These are phyloP conservation scores for Aspergillus transmontanensis DNA, from an alignment of 2,329 filamentous ascomycete genomes.

Conservation along the genomic window DNA sequence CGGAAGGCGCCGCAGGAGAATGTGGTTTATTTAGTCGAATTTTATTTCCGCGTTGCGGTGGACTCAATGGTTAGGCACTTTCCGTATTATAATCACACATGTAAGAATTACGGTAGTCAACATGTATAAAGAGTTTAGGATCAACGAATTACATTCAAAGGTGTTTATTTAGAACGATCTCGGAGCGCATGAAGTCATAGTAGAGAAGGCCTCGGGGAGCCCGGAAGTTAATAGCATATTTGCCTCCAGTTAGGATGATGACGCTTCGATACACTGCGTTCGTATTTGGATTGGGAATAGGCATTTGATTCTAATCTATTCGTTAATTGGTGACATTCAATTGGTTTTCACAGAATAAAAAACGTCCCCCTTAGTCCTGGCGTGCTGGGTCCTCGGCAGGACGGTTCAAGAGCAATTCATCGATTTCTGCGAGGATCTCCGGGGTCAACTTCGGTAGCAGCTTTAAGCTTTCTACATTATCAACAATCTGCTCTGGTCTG, in stretches of 20 bases:
- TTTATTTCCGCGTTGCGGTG: neutral
- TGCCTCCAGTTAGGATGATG: neutral
- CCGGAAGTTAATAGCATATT: neutral
- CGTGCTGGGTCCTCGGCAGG: slow-evolving; percentile 26
- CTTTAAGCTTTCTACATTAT: slow-evolving; percentile 50
- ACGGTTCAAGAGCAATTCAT: slow-evolving; percentile 37
- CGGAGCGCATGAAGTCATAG: neutral
- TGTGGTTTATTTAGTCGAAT: neutral
- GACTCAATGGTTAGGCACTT: neutral
- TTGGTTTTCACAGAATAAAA: too few species aligned
- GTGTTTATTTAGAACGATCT: neutral
- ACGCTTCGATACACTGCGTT: neutral
- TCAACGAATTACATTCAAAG: neutral
- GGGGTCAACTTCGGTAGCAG: slow-evolving; percentile 47
- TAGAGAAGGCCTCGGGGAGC: neutral
- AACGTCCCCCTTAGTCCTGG: slow-evolving; percentile 9
- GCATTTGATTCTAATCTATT: too few species aligned
- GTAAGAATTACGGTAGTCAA: neutral
- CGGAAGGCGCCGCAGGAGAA: neutral
- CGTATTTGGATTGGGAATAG: too few species aligned
- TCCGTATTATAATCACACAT: neutral
- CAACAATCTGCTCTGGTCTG: slow-evolving; percentile 46
- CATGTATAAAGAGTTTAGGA: neutral
- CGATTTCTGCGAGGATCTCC: slow-evolving; percentile 52
- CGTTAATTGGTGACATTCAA: too few species aligned